Evolutionary conservation across 352 stramenopile genomes (phyloP).

Genomic region (Phytopythium aichiense): DNA sequence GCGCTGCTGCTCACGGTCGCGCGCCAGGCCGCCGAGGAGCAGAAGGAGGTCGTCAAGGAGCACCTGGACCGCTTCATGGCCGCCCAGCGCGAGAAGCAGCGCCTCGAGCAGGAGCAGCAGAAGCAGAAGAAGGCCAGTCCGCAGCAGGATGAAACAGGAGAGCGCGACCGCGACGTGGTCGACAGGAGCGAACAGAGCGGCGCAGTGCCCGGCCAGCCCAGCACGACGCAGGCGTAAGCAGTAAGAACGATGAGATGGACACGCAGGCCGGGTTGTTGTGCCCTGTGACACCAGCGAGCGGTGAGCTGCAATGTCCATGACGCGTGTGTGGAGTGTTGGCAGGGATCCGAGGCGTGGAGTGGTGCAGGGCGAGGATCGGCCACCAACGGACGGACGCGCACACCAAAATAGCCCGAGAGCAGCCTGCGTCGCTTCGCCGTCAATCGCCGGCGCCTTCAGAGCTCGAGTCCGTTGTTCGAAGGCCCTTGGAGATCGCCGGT

Average conservation of each 20-base stretch:
- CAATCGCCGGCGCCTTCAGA: neutral
- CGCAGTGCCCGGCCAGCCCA: neutral
- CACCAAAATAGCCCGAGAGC: neutral
- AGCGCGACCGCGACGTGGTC: neutral
- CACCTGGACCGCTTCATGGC: slow-evolving; percentile 68
- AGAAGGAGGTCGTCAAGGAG: slow-evolving; percentile 65
- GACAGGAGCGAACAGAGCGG: neutral
- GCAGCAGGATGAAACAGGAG: slow-evolving; percentile 1
- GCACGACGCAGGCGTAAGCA: neutral
- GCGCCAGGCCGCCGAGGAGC: slow-evolving; percentile 69
- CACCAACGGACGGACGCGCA: neutral
- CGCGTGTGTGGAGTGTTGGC: neutral
- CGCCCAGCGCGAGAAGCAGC: slow-evolving; percentile 52
- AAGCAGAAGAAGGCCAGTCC: slow-evolving; percentile 11
- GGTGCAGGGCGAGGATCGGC: too few relatives aligned
- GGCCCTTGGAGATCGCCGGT: too few relatives aligned
- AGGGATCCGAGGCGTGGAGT: neutral
- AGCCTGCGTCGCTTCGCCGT: neutral
- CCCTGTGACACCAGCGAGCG: neutral
- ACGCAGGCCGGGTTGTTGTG: neutral
- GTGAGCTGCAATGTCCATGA: neutral
- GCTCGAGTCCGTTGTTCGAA: too few relatives aligned
- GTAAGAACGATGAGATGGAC: neutral
- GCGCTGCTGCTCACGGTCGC: slow-evolving; percentile 71
- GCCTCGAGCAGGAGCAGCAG: slow-evolving; percentile 21